These are phyloP conservation scores for Jaltomata sinuosa DNA, from an alignment of 257 asterid species.

Conservation along the genomic window DNA sequence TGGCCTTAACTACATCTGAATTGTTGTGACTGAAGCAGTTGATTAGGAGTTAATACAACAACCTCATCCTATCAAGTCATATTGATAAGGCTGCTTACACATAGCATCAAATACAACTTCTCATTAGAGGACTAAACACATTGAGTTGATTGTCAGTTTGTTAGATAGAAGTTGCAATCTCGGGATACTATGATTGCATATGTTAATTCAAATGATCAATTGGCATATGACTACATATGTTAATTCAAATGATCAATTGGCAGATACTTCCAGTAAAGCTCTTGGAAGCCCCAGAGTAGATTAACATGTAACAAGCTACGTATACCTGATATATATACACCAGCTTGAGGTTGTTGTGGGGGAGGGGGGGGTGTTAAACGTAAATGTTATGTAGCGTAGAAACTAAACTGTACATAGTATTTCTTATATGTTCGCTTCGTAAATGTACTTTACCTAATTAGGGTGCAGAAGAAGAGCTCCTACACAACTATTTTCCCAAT, in stretches of 20 bases:
- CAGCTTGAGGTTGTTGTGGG: no score
- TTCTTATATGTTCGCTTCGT: background rate
- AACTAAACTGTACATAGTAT: background rate
- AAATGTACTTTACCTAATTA: background rate
- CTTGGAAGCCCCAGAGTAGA: background rate
- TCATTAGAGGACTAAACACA: background rate
- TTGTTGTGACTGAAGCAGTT: background rate
- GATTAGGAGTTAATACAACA: background rate
- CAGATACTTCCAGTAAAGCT: background rate
- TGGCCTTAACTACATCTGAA: background rate
- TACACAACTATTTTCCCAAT: background rate
- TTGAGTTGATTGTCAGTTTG: background rate
- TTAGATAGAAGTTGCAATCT: background rate
- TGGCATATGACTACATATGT: background rate
- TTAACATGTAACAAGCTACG: no score
- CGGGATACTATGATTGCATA: background rate
- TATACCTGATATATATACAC: no score
- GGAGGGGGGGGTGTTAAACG: no score
- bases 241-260: background rate
- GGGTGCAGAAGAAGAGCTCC: background rate
- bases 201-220: background rate
- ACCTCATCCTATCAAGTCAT: background rate
- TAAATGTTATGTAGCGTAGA: no score
- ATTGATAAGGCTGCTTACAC: background rate
- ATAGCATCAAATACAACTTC: background rate